Percentiles rank a stretch among this genome's conserved stretches.
Evolutionary conservation across 192 early-diverging fungal species (phyloP).

Genomic region (Oehlia diaphana): DNA sequence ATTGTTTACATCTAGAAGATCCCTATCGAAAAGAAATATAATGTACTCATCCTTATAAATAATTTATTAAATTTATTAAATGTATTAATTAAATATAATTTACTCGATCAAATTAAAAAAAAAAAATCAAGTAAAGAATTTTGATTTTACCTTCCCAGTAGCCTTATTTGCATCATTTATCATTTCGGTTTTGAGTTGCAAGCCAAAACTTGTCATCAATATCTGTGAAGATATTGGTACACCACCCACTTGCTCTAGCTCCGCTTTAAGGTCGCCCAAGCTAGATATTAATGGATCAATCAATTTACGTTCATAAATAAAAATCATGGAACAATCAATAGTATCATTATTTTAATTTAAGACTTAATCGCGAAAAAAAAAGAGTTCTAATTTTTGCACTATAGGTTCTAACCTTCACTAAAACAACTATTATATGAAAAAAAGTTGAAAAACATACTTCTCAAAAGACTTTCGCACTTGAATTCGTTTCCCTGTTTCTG

Average conservation of each 20-base stretch:
- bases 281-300: slow-evolving; percentile 25
- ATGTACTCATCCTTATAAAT: slow-evolving; percentile 49
- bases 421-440: background rate
- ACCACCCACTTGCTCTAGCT: slow-evolving; percentile 44
- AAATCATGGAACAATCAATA: background rate
- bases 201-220: slow-evolving; percentile 53
- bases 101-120: background rate
- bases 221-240: slow-evolving; percentile 51
- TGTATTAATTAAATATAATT: background rate
- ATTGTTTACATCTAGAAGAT: slow-evolving; percentile 47
- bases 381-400: background rate
- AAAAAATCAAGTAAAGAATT: background rate
- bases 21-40: slow-evolving; percentile 52
- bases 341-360: background rate
- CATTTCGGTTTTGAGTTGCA: slow-evolving; percentile 47
- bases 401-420: background rate
- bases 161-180: slow-evolving; percentile 45
- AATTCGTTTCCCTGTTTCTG: slow-evolving; percentile 56
- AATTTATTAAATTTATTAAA: background rate
- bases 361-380: background rate
- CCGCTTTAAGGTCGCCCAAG: slow-evolving; percentile 32
- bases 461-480: background rate
- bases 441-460: background rate
- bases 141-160: slow-evolving; percentile 41
- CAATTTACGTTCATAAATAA: background rate